Evolutionary conservation across 495 filamentous ascomycete species (phyloP), one percentile per base, ranked within the genome.

Genomic region (Arthonia radiata): DNA sequence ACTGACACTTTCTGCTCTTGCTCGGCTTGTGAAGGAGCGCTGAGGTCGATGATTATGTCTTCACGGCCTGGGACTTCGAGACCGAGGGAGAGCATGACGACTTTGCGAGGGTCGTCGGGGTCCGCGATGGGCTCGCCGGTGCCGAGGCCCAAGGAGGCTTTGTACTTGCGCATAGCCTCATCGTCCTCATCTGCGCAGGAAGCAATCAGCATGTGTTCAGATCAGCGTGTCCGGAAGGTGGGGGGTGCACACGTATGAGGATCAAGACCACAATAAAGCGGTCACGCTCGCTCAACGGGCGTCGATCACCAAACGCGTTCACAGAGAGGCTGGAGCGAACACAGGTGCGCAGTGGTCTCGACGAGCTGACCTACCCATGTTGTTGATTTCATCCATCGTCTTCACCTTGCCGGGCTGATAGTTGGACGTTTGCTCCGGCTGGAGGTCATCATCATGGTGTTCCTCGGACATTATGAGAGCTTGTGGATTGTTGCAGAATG

Each of bases 341-440:
- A 27, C 32, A 7, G 15, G 8, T 18, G 16, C 13, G 24, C n/a
- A 14, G 4, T 46, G 30, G 56, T 58, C 48, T 71, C 65, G 69
- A 15, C 14, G 7, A 26, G 24, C 14, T 9, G 8, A 61, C 76
- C 45, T 56, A 93, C 86, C 86, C 48, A 97, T 69, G 41, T 92
- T 53, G 33, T 74, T 53, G 51, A 92, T 92, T 49, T 92, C 79
- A 30, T 79, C 70, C 37, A 97, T 60, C 33, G 77, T 82, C 64
- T 93, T 92, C 68, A 92, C 91, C 64, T 92, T 79, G 37, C 80
- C 80, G 37, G 93, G 71, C 62, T 86, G 92, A 70, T 89, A 97
- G 39, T 86, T 83, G 56, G 81, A 69, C 32, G 79, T 91, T 46
- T 64, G 61, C 54, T 79, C 68, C 43, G 83, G 76, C 37, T 68